Base-by-base conservation (phyloP, 176 grass and related monocot genomes). In the Cenchrus purpureus region DNA sequence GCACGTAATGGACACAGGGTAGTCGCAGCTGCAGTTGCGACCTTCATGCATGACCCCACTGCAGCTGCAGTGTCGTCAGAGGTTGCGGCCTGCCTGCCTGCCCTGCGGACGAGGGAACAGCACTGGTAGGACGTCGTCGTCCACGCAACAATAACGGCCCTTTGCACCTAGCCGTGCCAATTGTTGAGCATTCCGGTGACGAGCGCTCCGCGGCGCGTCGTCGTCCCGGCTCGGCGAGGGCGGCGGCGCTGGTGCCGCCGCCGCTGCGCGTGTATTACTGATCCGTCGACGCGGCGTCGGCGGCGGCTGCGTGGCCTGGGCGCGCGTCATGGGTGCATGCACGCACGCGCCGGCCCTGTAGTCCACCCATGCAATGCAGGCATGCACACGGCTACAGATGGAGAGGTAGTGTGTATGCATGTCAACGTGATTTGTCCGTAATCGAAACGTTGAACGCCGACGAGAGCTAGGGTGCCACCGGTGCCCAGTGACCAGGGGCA, bases 401-500 rank as follows among this genome's bases (percentile, higher is more conserved):
- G 3, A 40, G 37, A 25, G 25, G 25, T 25, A 25, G 25, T 25
- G 3, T 6, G 9, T 1, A 1, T 7, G 48, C 25, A 22, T 72
- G 70, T 72, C 69, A 50, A 72, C n/a, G n/a, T n/a, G 45, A 71
- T 71, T 48, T 72, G 69, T 56, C 54, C 7, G 54, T 19, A 44
- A 50, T 72, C 68, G 10, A 48, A 7, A 8, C 1, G 19, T 20
- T 7, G 10, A 56, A 19, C 60, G 60, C 0, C 6, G 42, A 1
- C 1, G 20, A n/a, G 16, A 50, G 48, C 10, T 10, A 50, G 48
- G 8, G n/a, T 9, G 45, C 8, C 25, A 25, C 25, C 8, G 45
- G 45, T 65, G 77, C 43, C 76, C 76, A 61, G 20, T n/a, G 58
- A 48, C 57, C 40, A 48, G 58, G 76, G 76, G 58, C 76, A 29